These are phyloP conservation scores for Amaranthus palmeri DNA, from an alignment of 148 eudicot genomes.

Conservation along the genomic window DNA sequence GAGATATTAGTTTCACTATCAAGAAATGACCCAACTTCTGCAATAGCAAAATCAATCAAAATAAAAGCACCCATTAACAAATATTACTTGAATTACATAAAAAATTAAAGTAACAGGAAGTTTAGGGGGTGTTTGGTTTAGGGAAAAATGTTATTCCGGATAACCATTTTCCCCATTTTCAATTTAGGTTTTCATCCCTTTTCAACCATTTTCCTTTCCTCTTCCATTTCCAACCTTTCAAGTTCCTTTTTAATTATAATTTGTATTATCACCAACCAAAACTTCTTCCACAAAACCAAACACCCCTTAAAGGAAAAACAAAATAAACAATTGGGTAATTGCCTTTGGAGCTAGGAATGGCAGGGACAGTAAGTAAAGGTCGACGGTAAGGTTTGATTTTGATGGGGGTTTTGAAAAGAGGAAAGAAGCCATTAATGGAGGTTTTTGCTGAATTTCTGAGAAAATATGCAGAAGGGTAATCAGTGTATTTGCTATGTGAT, in stretches of 20 bases:
- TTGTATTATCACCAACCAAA: no score
- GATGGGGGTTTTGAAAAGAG: conserved; percentile 7
- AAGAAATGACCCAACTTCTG: conserved; percentile 35
- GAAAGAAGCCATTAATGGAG: neutral
- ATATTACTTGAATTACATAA: neutral
- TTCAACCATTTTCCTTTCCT: no score
- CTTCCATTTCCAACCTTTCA: no score
- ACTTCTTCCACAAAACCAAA: neutral
- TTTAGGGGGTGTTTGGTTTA: neutral
- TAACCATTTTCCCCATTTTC: no score
- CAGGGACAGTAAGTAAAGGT: conserved; percentile 20
- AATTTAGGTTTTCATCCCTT: no score
- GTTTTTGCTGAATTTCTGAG: neutral
- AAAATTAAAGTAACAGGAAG: no score
- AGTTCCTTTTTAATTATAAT: no score
- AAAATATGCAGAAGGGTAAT: neutral
- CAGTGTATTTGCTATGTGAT: neutral
- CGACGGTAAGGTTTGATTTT: neutral
- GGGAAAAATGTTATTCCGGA: no score
- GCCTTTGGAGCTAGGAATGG: conserved; percentile 41
- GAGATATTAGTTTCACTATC: conserved; percentile 21
- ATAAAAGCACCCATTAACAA: neutral
- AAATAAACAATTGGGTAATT: neutral
- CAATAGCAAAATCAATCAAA: conserved; percentile 10
- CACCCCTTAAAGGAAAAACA: neutral